A percentile compares a stretch with the other conserved stretches of the same genome.
Evolutionary conservation across 371 early-diverging fungal genomes (phyloP).

Genomic region (Coemansia sp.): DNA sequence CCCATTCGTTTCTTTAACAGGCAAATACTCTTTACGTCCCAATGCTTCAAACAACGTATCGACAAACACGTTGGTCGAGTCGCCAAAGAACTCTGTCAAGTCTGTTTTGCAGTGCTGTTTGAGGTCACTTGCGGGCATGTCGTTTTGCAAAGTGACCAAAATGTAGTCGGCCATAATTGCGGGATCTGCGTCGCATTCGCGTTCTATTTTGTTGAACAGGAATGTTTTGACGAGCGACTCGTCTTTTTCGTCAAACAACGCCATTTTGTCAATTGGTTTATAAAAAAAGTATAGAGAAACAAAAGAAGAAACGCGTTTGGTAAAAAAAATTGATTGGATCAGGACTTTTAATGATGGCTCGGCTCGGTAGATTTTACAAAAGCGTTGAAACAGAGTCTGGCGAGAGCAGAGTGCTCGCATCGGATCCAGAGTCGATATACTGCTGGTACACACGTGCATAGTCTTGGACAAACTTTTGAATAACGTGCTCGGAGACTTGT

Average conservation of each 20-base stretch:
- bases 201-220: constrained; percentile 41
- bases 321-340: background rate
- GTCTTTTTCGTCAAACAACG: constrained; percentile 43
- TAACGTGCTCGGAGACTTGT: background rate
- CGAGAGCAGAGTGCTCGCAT: background rate
- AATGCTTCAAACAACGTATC: constrained; percentile 32
- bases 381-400: background rate
- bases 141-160: constrained; percentile 42
- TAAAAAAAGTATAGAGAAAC: background rate
- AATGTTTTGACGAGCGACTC: constrained; percentile 37
- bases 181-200: constrained; percentile 44
- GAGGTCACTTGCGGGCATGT: constrained; percentile 31
- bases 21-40: constrained; percentile 21
- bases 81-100: constrained; percentile 44
- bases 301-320: background rate
- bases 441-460: constrained; percentile 8
- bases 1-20: background rate
- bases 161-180: constrained; percentile 47
- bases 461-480: constrained; percentile 1
- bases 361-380: background rate
- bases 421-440: background rate
- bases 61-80: constrained; percentile 26
- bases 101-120: constrained; percentile 38
- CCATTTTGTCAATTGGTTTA: constrained; percentile 11
- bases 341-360: background rate